phyloP scores from a whole-genome alignment of 441 rosid genomes.

The Aquilaria agallochum region DNA sequence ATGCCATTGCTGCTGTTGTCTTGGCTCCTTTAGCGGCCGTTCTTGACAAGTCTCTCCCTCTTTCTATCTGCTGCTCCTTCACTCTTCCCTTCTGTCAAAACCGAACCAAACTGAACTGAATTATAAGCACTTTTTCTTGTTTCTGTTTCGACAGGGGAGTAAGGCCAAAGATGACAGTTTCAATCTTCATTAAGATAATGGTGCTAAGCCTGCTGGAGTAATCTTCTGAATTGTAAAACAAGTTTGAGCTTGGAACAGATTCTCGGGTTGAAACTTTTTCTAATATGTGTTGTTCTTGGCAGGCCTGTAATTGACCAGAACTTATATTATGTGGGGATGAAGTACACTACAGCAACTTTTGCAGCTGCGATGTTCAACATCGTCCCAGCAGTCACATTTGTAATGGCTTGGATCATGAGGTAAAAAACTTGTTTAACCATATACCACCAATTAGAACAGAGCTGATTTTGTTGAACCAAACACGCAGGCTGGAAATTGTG shows the following conservation, averaged over 20 bases:
- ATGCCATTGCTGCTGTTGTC: slow-evolving; percentile 66
- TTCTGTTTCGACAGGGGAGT: slow-evolving; percentile 43
- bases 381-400: slow-evolving; percentile 72
- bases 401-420: slow-evolving; percentile 60
- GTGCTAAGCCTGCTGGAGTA: slow-evolving; percentile 69
- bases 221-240: slow-evolving; percentile 3
- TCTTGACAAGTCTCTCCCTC: slow-evolving; percentile 48
- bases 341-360: slow-evolving; percentile 76
- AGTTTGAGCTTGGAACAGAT: neutral
- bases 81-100: slow-evolving; percentile 3
- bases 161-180: slow-evolving; percentile 71
- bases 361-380: slow-evolving; percentile 74
- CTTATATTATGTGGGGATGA: slow-evolving; percentile 70
- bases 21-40: slow-evolving; percentile 63
- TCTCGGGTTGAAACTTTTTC: neutral
- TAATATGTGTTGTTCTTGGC: neutral
- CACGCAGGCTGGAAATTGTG: slow-evolving; percentile 59
- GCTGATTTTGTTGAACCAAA: no score
- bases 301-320: slow-evolving; percentile 92
- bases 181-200: slow-evolving; percentile 52
- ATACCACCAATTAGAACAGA: no score
- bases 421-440: slow-evolving; percentile 9
- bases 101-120: no score
- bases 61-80: neutral
- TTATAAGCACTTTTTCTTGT: neutral